Evolutionary conservation across 441 rosid species (phyloP).

Genomic region (Capsella rubella): DNA sequence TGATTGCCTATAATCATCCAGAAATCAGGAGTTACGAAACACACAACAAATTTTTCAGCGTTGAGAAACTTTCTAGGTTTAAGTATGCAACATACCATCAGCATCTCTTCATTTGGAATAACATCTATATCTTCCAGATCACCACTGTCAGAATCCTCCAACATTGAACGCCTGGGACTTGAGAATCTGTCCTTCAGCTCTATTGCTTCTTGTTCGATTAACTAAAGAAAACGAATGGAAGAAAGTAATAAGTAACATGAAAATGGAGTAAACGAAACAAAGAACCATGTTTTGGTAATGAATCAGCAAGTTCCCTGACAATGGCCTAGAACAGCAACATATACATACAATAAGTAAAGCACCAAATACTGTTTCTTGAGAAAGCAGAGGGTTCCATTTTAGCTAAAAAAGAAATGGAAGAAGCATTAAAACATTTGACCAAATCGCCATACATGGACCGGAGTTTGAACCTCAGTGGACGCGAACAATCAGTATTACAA

Average conservation of each 20-base stretch:
- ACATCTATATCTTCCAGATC: slow-evolving; percentile 91
- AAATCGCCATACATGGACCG: neutral
- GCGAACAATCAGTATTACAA: neutral
- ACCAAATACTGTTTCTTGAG: slow-evolving; percentile 15
- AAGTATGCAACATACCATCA: slow-evolving; percentile 63
- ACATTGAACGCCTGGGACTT: slow-evolving; percentile 76
- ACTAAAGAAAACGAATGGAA: slow-evolving; percentile 45
- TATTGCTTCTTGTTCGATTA: slow-evolving; percentile 83
- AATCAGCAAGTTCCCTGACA: slow-evolving; percentile 28
- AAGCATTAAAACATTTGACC: neutral
- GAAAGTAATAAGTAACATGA: slow-evolving; percentile 21
- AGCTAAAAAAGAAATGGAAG: neutral
- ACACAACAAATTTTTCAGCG: neutral
- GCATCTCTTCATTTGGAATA: slow-evolving; percentile 95
- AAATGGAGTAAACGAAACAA: slow-evolving; percentile 7
- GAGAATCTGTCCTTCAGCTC: slow-evolving; percentile 86
- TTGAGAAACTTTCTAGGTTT: slow-evolving; percentile 25
- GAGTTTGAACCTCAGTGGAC: slow-evolving; percentile 9
- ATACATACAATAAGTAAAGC: neutral
- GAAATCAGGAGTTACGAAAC: slow-evolving; percentile 22
- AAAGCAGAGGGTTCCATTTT: neutral
- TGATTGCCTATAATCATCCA: slow-evolving; percentile 71
- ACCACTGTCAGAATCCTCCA: slow-evolving; percentile 88
- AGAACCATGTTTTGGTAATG: slow-evolving; percentile 18
- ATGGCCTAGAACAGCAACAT: slow-evolving; percentile 19